These are phyloP conservation scores for Biscutella auriculata DNA, from an alignment of 441 rosid genomes.

Conservation along the genomic window DNA sequence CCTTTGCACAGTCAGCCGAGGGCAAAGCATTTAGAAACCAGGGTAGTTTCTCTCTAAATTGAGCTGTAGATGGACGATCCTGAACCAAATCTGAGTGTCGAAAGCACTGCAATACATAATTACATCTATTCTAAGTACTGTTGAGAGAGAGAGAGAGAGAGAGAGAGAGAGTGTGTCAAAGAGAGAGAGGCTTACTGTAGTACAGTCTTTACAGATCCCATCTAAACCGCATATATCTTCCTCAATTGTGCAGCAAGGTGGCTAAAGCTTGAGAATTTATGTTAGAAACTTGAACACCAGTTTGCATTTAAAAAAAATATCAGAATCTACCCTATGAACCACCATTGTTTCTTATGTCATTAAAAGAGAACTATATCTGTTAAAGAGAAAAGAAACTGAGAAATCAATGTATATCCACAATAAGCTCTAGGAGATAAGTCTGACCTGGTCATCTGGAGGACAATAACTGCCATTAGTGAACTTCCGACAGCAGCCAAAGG, in stretches of 20 bases:
- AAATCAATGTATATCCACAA: constrained; percentile 9
- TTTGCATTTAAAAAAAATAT: constrained; percentile 2
- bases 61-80: constrained; percentile 48
- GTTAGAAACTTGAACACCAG: constrained; percentile 15
- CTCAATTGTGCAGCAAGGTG: constrained; percentile 78
- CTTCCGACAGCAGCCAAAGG: constrained; percentile 64
- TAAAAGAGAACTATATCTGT: not conserved
- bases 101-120: constrained; percentile 48
- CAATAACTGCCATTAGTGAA: constrained; percentile 46
- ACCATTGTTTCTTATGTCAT: not conserved
- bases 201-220: constrained; percentile 60
- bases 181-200: constrained; percentile 44
- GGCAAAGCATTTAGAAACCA: constrained; percentile 68
- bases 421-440: constrained; percentile 13
- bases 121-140: constrained; percentile 14
- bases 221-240: constrained; percentile 52
- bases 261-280: constrained; percentile 32
- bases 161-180: too few species aligned
- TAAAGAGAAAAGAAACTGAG: constrained; percentile 1
- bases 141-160: constrained; percentile 3
- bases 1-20: constrained; percentile 80
- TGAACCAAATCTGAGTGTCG: constrained; percentile 48
- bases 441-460: constrained; percentile 66
- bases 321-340: not conserved
- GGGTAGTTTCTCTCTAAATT: constrained; percentile 61